phyloP scores from a whole-genome alignment of 345 rosid species.

The Eucalyptus polyanthemos region DNA sequence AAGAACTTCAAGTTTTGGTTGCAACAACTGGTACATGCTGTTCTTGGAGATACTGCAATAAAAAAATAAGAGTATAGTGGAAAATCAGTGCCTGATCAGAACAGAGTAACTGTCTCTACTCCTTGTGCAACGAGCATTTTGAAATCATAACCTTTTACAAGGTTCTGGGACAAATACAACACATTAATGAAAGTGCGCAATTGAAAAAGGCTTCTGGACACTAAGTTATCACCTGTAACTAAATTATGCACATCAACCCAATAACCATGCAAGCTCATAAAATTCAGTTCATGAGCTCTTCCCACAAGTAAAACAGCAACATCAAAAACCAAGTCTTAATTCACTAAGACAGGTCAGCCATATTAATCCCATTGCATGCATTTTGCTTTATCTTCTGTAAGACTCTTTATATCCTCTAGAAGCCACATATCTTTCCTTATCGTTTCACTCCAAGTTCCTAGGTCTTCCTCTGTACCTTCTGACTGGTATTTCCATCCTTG shows the following conservation, averaged over 20 bases:
- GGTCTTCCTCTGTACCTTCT: neutral
- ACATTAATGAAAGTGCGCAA: neutral
- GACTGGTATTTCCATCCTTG: neutral
- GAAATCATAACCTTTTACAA: neutral
- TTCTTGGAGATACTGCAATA: constrained; percentile 70
- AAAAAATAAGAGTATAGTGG: neutral
- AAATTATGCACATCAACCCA: neutral
- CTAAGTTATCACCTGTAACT: neutral
- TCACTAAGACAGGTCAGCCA: neutral
- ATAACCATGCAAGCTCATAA: neutral
- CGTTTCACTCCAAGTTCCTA: neutral
- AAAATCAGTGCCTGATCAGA: neutral
- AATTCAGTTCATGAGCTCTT: neutral
- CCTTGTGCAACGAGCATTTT: neutral
- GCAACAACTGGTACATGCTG: constrained; percentile 76
- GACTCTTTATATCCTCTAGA: neutral
- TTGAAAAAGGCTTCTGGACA: neutral
- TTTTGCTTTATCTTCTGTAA: neutral
- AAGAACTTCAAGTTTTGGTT: constrained; percentile 77
- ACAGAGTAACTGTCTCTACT: neutral
- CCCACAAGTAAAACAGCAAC: neutral
- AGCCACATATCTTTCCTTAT: neutral
- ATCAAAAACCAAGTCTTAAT: neutral
- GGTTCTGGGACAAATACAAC: neutral
- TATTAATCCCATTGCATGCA: neutral